Evolutionary conservation across 495 filamentous ascomycete species (phyloP).

Genomic region (Amniculicola lignicola): DNA sequence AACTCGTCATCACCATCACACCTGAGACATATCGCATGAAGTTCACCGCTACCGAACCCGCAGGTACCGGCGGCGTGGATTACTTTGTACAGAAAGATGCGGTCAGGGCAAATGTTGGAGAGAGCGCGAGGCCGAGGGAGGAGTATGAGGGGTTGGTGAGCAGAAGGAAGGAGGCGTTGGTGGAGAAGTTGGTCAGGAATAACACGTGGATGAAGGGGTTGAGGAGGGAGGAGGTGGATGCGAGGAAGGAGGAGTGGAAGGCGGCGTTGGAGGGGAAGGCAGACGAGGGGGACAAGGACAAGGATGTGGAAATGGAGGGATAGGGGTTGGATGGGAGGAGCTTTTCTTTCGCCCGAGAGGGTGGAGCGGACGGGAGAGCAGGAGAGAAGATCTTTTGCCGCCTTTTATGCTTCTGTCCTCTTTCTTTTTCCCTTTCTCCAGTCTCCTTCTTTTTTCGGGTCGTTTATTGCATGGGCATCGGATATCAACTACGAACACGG

Average conservation of each 20-base stretch:
- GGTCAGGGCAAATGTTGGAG: conserved; percentile 13
- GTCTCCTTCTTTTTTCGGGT: no score
- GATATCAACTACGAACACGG: no score
- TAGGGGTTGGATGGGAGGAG: no score
- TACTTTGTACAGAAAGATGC: conserved; percentile 21
- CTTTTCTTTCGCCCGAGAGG: no score
- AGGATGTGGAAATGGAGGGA: conserved; percentile 27
- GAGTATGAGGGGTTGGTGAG: conserved; percentile 47
- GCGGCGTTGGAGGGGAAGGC: conserved; percentile 10
- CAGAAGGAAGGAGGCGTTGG: conserved; percentile 53
- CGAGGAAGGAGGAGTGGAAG: conserved; percentile 58
- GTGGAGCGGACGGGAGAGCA: no score
- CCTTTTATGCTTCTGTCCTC: no score
- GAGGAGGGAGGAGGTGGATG: conserved; percentile 68
- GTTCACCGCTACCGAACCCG: conserved; percentile 14
- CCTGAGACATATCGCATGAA: conserved; percentile 19
- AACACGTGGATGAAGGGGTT: conserved; percentile 71
- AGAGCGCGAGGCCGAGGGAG: conserved; percentile 40
- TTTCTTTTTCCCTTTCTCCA: no score
- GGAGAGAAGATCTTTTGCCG: no score
- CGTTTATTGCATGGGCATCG: no score
- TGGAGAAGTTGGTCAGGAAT: conserved; percentile 71
- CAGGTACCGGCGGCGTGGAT: conserved; percentile 6
- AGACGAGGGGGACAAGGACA: conserved; percentile 13
- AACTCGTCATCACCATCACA: conserved; percentile 19